Conservation (phyloP, 2,329 filamentous ascomycete genomes). For the Fusarium pininemorale region DNA sequence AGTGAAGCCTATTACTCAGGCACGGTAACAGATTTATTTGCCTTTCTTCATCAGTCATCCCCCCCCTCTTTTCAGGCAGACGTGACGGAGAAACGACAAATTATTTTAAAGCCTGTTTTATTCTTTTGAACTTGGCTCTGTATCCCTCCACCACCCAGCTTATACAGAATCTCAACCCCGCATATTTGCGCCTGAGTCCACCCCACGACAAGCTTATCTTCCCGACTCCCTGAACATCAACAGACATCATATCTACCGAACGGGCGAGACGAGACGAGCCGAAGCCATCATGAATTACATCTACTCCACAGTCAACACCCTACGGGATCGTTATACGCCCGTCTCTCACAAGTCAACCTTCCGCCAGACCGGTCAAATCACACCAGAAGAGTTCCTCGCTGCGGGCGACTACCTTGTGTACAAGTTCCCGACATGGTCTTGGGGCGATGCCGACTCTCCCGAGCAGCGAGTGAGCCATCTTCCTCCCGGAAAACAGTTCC, state of each 20-base stretch:
- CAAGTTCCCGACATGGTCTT: constrained; percentile 99
- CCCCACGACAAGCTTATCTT: background rate
- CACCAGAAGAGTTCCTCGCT: constrained; percentile 93
- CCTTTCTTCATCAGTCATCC: constrained; percentile 20
- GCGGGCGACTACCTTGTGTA: constrained; percentile 98
- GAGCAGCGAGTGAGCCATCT: constrained; percentile 82
- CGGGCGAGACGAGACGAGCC: background rate
- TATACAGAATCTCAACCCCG: constrained; percentile 21
- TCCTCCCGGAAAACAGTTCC: constrained; percentile 90
- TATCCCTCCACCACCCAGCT: background rate
- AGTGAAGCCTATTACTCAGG: constrained; percentile 24
- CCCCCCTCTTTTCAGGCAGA: constrained; percentile 1
- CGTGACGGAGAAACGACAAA: background rate
- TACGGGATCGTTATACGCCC: constrained; percentile 91
- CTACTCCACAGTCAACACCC: constrained; percentile 89
- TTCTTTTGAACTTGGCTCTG: background rate
- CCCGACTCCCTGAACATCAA: background rate
- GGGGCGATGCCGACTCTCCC: constrained; percentile 87
- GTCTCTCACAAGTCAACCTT: constrained; percentile 93
- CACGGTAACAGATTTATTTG: background rate
- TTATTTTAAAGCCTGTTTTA: background rate
- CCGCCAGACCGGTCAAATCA: constrained; percentile 92
- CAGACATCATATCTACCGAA: background rate
- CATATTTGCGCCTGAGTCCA: background rate
- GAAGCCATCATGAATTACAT: constrained; percentile 81